phyloP scores from a whole-genome alignment of 2,329 filamentous ascomycete species.

The Aspergillus sp. region DNA sequence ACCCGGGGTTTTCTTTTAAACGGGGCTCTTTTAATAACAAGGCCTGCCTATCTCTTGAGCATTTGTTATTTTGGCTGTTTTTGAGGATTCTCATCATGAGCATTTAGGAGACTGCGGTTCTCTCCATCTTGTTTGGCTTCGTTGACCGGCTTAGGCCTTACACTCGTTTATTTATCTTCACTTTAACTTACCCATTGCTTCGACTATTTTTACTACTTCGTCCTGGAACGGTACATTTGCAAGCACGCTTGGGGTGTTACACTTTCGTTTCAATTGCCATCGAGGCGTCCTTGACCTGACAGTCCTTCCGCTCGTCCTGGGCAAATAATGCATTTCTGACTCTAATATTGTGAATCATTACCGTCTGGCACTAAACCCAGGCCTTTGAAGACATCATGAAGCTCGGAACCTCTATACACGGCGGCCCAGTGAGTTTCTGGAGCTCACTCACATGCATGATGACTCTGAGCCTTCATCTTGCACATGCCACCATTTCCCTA shows the following conservation, averaged over 20 bases:
- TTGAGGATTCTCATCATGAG: too few relatives aligned
- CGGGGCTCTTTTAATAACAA: background rate
- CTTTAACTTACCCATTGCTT: background rate
- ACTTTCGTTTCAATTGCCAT: too few relatives aligned
- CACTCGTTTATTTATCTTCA: background rate
- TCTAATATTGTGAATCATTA: too few relatives aligned
- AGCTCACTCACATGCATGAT: background rate
- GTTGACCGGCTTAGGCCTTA: background rate
- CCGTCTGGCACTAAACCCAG: background rate
- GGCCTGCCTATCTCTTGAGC: background rate
- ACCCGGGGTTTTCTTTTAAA: background rate
- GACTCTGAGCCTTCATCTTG: background rate
- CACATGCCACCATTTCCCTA: slow-evolving; percentile 1
- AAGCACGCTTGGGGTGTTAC: too few relatives aligned
- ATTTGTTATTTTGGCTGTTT: too few relatives aligned
- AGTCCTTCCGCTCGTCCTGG: too few relatives aligned
- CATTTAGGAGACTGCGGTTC: too few relatives aligned
- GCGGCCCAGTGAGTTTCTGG: background rate
- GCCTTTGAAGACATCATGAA: background rate
- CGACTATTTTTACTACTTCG: background rate
- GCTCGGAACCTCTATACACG: background rate
- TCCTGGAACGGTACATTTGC: too few relatives aligned
- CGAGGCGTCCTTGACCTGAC: background rate
- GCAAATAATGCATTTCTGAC: background rate
- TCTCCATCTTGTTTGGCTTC: too few relatives aligned